Percentiles rank a stretch among this genome's conserved stretches.
Evolutionary conservation across 2,329 filamentous ascomycete species (phyloP).

Genomic region (Aulographum hederae): DNA sequence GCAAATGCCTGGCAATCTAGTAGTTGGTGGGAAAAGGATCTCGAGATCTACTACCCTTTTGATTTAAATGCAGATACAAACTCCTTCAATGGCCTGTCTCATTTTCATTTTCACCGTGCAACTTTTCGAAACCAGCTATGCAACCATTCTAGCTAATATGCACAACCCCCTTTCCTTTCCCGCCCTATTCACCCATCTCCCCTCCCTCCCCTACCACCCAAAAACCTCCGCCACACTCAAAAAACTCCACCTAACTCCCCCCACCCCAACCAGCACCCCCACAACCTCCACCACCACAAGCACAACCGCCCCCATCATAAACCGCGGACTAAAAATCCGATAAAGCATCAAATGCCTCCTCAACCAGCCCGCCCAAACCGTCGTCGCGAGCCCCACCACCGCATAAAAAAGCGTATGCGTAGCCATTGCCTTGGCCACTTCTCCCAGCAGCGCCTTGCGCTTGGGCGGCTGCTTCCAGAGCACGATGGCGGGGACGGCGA

Average conservation of each 20-base stretch:
- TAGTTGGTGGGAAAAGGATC: background rate
- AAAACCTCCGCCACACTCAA: slow-evolving; percentile 73
- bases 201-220: too few species aligned
- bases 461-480: slow-evolving; percentile 81
- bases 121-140: too few species aligned
- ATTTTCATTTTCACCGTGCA: too few species aligned
- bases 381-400: slow-evolving; percentile 67
- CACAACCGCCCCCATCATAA: slow-evolving; percentile 61
- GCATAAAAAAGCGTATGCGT: slow-evolving; percentile 71
- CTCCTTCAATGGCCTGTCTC: too few species aligned
- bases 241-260: slow-evolving; percentile 58
- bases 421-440: slow-evolving; percentile 50
- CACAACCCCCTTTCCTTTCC: too few species aligned
- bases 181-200: too few species aligned
- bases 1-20: background rate
- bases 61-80: too few species aligned
- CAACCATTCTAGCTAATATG: too few species aligned
- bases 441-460: slow-evolving; percentile 43
- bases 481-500: slow-evolving; percentile 61
- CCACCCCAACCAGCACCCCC: slow-evolving; percentile 49
- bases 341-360: slow-evolving; percentile 92
- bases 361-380: slow-evolving; percentile 76
- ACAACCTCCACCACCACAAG: slow-evolving; percentile 64
- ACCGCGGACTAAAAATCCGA: slow-evolving; percentile 78
- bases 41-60: background rate